Evolutionary conservation across 129 eudicot species (phyloP).

Genomic region (Cynara cardunculus): DNA sequence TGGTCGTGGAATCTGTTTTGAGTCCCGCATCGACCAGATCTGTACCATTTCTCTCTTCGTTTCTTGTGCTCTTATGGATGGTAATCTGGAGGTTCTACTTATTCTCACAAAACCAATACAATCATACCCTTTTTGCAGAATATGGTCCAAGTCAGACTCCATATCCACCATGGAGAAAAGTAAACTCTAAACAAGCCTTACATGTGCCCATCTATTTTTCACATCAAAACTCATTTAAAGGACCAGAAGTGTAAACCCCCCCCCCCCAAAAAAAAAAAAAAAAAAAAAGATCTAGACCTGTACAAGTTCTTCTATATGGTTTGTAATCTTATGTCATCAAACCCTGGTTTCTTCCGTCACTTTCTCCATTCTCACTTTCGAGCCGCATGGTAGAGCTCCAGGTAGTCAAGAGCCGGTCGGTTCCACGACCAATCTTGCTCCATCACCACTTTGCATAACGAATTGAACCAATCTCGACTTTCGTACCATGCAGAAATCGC

Average conservation of each 20-base stretch:
- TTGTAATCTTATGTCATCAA: not conserved
- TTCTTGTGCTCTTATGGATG: too few relatives aligned
- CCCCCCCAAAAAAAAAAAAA: not conserved
- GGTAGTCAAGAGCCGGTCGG: constrained; percentile 93
- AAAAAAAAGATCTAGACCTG: constrained; percentile 11
- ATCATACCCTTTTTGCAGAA: not conserved
- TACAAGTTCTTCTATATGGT: constrained; percentile 30
- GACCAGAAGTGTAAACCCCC: not conserved
- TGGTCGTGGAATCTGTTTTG: too few relatives aligned
- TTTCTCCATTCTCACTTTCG: constrained; percentile 42
- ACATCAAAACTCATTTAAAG: constrained; percentile 3
- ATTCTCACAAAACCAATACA: not conserved
- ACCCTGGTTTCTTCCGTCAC: constrained; percentile 15
- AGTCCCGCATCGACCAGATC: too few relatives aligned
- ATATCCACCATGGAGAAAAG: not conserved
- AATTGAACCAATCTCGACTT: constrained; percentile 80
- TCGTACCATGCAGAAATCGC: constrained; percentile 93
- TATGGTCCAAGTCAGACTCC: too few relatives aligned
- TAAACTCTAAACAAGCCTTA: constrained; percentile 8
- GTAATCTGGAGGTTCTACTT: not conserved
- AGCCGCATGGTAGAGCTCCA: constrained; percentile 95
- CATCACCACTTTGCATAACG: constrained; percentile 85
- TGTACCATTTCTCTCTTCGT: not conserved
- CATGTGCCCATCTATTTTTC: constrained; percentile 5
- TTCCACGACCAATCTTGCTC: constrained; percentile 99